Conservation (phyloP, 2,329 filamentous ascomycete genomes). For the Botrytis elliptica region DNA sequence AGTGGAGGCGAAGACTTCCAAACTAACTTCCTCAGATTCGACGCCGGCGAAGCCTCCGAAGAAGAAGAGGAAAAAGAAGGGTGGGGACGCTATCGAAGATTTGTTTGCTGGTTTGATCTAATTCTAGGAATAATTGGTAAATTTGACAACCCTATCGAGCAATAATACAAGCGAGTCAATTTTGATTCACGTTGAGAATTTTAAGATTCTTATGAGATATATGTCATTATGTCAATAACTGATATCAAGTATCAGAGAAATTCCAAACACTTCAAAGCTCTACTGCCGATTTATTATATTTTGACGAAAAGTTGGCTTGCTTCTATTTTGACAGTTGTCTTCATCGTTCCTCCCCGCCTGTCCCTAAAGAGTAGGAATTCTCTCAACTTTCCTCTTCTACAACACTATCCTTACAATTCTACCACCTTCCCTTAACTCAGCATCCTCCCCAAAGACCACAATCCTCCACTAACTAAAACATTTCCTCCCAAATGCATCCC, state of each 20-base stretch:
- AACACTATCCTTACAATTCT: neutral
- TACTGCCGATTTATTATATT: neutral
- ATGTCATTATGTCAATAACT: neutral
- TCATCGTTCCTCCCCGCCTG: neutral
- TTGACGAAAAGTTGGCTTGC: neutral
- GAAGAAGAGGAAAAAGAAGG: constrained; percentile 59
- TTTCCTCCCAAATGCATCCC: constrained; percentile 78
- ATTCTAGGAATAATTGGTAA: neutral
- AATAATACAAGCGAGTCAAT: neutral
- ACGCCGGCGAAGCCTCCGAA: constrained; percentile 44
- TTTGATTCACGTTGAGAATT: neutral
- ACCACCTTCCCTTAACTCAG: constrained; percentile 31
- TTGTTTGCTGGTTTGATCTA: constrained; percentile 63
- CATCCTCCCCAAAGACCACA: constrained; percentile 53
- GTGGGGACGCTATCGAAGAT: constrained; percentile 68
- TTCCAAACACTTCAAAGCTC: neutral
- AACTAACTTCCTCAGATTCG: constrained; percentile 26
- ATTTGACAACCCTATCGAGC: neutral
- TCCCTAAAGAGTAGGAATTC: neutral
- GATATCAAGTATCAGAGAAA: neutral
- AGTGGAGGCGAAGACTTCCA: constrained; percentile 11
- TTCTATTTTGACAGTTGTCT: neutral
- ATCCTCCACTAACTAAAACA: constrained; percentile 56
- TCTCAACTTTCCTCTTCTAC: neutral
- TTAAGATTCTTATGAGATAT: neutral